Evolutionary conservation across 139 green algal genomes (phyloP).

Genomic region (Micractinium conductrix): DNA sequence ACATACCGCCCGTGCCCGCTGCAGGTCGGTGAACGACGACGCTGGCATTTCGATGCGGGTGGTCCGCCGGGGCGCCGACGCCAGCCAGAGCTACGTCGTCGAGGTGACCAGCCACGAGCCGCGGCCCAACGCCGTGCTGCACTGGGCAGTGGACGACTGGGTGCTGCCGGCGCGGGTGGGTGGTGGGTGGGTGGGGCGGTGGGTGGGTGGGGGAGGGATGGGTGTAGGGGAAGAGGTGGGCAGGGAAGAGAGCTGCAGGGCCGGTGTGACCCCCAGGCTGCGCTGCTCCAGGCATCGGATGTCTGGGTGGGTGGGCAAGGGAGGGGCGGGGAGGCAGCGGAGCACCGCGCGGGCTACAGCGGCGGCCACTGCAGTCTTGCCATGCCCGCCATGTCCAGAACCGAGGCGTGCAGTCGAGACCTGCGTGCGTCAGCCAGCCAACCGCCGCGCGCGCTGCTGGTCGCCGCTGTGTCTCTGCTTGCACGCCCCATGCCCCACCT

Average conservation of each 20-base stretch:
- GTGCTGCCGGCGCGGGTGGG: slow-evolving; percentile 43
- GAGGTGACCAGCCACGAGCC: neutral
- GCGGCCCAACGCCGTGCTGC: slow-evolving; percentile 51
- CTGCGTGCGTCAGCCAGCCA: neutral
- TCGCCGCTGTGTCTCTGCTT: neutral
- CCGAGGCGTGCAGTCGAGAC: neutral
- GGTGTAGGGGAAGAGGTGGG: too few relatives aligned
- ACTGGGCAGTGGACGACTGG: slow-evolving; percentile 87
- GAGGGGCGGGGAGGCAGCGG: too few relatives aligned
- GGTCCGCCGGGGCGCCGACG: neutral
- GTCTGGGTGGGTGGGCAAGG: too few relatives aligned
- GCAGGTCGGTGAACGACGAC: too few relatives aligned
- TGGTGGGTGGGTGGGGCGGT: neutral
- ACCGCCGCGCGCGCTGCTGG: neutral
- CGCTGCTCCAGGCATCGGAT: too few relatives aligned
- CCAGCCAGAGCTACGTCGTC: neutral
- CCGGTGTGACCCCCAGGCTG: too few relatives aligned
- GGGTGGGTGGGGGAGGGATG: neutral
- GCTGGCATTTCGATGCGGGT: slow-evolving; percentile 26
- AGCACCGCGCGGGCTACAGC: too few relatives aligned
- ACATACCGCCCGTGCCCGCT: too few relatives aligned
- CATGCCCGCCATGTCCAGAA: too few relatives aligned
- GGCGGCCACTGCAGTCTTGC: neutral
- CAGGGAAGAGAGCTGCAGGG: too few relatives aligned
- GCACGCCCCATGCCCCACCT: neutral